Conservation (phyloP, 768 basidiomycete species). For the Panaeolus papilionaceus region DNA sequence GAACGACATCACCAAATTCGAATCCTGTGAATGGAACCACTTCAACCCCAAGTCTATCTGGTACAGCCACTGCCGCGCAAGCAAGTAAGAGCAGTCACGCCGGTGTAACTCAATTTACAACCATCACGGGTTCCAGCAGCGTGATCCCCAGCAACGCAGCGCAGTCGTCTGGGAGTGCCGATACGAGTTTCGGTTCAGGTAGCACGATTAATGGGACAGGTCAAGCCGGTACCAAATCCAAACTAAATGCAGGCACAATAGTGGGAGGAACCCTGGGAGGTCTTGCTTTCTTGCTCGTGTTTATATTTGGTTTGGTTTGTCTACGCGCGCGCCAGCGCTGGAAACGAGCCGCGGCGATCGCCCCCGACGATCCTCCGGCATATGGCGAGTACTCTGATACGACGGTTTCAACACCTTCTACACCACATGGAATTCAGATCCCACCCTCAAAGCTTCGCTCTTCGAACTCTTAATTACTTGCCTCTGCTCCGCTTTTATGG, state of each 20-base stretch:
- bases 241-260: slow-evolving; percentile 34
- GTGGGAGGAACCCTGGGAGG: slow-evolving; percentile 68
- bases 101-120: neutral
- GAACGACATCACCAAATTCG: too few species aligned
- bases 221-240: neutral
- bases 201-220: too few species aligned
- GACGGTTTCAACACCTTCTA: too few species aligned
- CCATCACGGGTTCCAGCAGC: too few species aligned
- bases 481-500: too few species aligned
- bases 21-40: too few species aligned
- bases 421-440: too few species aligned
- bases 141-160: too few species aligned
- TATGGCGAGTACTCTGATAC: neutral
- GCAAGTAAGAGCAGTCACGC: neutral
- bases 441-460: neutral
- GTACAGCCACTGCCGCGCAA: too few species aligned
- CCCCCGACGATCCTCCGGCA: neutral
- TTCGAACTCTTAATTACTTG: too few species aligned
- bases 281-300: slow-evolving; percentile 45
- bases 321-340: neutral
- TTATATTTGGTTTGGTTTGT: slow-evolving; percentile 40
- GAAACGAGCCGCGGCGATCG: neutral
- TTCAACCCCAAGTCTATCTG: neutral
- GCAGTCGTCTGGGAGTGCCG: too few species aligned
- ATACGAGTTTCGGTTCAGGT: too few species aligned